These are phyloP conservation scores for Micractinium conductrix DNA, from an alignment of 139 green algal species.

Conservation along the genomic window DNA sequence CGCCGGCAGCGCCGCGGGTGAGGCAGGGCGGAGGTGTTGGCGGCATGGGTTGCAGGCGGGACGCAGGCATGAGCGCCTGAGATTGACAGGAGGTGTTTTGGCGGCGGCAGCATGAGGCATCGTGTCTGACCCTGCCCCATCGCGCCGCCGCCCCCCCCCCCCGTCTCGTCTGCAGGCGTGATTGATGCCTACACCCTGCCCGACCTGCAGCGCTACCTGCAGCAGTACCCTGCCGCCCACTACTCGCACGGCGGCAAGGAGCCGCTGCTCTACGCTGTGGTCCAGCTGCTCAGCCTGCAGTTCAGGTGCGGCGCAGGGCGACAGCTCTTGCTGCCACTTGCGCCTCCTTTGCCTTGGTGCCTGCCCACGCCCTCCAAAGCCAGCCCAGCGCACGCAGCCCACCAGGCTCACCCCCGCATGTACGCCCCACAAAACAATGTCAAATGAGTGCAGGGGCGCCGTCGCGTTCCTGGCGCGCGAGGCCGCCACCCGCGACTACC, in stretches of 20 bases:
- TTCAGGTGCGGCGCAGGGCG: constrained; percentile 58
- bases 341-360: no score
- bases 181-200: constrained; percentile 59
- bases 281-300: constrained; percentile 89
- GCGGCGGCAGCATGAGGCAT: background rate
- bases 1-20: background rate
- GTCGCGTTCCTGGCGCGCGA: constrained; percentile 62
- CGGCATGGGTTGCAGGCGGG: background rate
- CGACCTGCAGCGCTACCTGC: constrained; percentile 83
- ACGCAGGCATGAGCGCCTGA: no score
- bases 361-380: constrained; percentile 35
- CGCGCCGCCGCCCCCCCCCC: background rate
- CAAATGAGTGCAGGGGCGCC: background rate
- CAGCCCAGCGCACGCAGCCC: background rate
- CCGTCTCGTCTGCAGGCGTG: background rate
- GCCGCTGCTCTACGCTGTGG: constrained; percentile 83
- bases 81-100: no score
- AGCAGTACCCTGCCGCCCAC: constrained; percentile 78
- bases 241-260: constrained; percentile 79
- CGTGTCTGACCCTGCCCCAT: no score
- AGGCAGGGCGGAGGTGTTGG: background rate
- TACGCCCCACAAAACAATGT: background rate
- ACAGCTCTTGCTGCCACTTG: no score
- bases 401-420: background rate
- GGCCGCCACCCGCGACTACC: constrained; percentile 58